Evolutionary conservation across 176 grass and related monocot species (phyloP).

Genomic region (Lolium rigidum): DNA sequence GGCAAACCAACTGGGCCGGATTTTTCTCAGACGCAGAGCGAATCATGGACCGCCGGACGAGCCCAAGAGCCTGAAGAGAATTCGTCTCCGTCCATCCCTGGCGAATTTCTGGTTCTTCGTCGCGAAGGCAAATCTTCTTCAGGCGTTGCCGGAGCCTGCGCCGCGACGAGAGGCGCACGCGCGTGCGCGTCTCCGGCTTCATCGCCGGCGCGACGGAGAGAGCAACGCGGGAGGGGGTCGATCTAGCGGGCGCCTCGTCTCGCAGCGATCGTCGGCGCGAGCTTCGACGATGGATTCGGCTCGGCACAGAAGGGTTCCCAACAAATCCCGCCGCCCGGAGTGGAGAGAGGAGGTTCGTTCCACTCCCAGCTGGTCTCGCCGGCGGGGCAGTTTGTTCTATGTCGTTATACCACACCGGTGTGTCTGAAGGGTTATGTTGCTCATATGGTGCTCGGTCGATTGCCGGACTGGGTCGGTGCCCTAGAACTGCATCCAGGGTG

Average conservation of each 20-base stretch:
- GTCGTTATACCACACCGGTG: no score
- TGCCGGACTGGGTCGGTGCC: background rate
- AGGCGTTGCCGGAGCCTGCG: background rate
- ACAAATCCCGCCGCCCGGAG: constrained; percentile 66
- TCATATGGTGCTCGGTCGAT: constrained; percentile 34
- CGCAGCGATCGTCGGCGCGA: background rate
- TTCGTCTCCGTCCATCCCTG: background rate
- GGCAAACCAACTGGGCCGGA: background rate
- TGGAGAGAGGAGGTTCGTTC: constrained; percentile 74
- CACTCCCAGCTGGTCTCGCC: background rate
- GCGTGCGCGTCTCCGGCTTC: no score
- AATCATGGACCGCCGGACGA: background rate
- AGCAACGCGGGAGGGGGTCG: background rate
- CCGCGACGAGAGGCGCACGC: background rate
- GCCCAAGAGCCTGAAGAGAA: constrained; percentile 3
- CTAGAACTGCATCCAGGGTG: background rate
- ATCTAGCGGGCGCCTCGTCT: background rate
- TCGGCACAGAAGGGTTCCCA: constrained; percentile 49
- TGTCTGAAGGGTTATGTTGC: background rate
- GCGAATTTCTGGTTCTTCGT: background rate
- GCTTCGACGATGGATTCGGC: constrained; percentile 56
- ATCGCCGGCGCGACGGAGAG: background rate
- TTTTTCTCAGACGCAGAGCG: background rate
- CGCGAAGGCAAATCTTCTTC: constrained; percentile 1
- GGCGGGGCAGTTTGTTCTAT: background rate